phyloP scores from a whole-genome alignment of 306 rosid species.

The Acmispon strigosus region DNA sequence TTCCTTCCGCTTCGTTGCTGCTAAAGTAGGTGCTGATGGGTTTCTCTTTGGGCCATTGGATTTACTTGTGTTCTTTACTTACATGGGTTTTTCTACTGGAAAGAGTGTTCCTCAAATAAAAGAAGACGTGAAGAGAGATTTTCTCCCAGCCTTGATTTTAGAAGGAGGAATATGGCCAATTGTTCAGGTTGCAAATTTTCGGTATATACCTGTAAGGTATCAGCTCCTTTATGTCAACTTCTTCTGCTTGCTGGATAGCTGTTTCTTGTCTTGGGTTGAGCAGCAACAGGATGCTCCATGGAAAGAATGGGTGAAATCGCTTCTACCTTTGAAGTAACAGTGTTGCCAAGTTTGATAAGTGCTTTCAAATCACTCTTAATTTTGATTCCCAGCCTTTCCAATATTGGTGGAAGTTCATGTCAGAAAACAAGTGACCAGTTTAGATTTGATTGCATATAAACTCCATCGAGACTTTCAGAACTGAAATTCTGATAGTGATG shows the following conservation, averaged over 20 bases:
- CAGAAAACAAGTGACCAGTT: constrained; percentile 16
- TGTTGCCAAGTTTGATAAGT: constrained; percentile 24
- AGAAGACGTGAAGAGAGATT: constrained; percentile 80
- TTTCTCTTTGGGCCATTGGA: constrained; percentile 71
- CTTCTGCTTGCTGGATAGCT: constrained; percentile 88
- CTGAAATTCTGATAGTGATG: constrained; percentile 16
- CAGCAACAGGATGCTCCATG: constrained; percentile 91
- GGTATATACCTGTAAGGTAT: constrained; percentile 79
- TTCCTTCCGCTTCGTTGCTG: constrained; percentile 62
- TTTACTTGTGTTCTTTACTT: constrained; percentile 66
- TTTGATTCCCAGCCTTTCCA: neutral
- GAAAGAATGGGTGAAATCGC: constrained; percentile 78
- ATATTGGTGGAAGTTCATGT: constrained; percentile 7
- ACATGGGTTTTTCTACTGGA: constrained; percentile 77
- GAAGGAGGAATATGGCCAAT: constrained; percentile 88
- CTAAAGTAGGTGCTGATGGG: constrained; percentile 74
- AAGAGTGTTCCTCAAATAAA: constrained; percentile 67
- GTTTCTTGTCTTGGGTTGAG: constrained; percentile 92
- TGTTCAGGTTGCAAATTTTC: constrained; percentile 75
- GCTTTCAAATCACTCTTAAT: neutral
- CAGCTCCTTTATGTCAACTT: constrained; percentile 86
- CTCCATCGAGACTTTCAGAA: constrained; percentile 18
- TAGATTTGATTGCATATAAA: constrained; percentile 21
- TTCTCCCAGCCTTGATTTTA: constrained; percentile 66
- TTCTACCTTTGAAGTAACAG: constrained; percentile 43